Base-by-base conservation (phyloP, 2,329 filamentous ascomycete genomes). In the Pseudophaeomoniella oleicola region DNA sequence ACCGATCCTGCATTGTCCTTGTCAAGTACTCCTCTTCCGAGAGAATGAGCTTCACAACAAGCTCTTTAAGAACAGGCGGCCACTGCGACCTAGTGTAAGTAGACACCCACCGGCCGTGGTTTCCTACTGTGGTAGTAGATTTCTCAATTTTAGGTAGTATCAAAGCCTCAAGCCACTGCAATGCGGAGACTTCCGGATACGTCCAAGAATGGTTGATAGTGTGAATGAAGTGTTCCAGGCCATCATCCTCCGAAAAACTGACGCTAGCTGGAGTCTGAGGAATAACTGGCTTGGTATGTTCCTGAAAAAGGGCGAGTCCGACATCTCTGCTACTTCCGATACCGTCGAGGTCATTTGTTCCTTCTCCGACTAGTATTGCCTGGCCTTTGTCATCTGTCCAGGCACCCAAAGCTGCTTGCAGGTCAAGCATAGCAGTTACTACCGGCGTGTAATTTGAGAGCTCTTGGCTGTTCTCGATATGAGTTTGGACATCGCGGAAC, bases 251-350 rank as follows among this genome's bases (percentile, higher is more conserved):
- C 13, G 51, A 49, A 13, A 69, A 49, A n/a, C 53, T 39, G 16
- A 59, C 53, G 16, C 59, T 61, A 4, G 50, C 44, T 16, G 54
- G 53, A 1, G 54, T 46, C 39, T 62, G 63, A 22, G 59, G 59
- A 18, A 48, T 52, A 30, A 55, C 51, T 39, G 63, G 59, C 37
- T 65, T 69, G 2, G 69, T 66, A 46, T 72, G 67, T 30, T 71
- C 69, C n/a, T 72, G 55, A 40, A 74, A 74, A 4, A 71, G 62
- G 36, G 67, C 63, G 32, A 73, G 45, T 2, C 68, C 69, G 31
- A 66, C 59, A 27, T 27, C 22, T 27, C 22, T 6, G n/a, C 22
- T 27, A 27, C 22, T 27, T 27, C 22, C 22, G n/a, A 27, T n/a
- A 35, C 54, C 57, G 40, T 55, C 56, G 41, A 58, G 60, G 33